Percentiles rank a stretch among this genome's conserved stretches.
Evolutionary conservation across 148 eudicot species (phyloP).

Genomic region (Salicornia ramosissima): DNA sequence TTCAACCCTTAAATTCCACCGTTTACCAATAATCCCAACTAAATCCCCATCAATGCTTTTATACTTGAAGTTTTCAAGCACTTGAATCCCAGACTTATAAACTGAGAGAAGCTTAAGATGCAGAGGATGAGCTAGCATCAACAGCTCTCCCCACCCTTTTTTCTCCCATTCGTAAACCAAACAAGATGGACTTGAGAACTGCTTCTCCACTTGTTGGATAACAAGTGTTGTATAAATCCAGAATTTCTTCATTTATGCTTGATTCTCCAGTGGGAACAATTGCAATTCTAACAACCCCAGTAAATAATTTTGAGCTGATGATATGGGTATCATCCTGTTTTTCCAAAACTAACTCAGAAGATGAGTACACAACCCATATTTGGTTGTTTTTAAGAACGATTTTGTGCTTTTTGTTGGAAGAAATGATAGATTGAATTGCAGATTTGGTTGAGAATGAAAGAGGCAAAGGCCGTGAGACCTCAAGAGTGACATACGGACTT

Average conservation of each 20-base stretch:
- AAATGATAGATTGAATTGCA: background rate
- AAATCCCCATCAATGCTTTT: constrained; percentile 12
- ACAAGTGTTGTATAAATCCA: constrained; percentile 17
- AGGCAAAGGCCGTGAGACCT: background rate
- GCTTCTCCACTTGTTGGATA: constrained; percentile 19
- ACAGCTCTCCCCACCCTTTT: constrained; percentile 19
- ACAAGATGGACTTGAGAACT: constrained; percentile 5
- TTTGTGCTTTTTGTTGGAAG: constrained; percentile 11
- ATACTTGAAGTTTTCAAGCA: constrained; percentile 9
- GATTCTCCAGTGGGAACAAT: background rate
- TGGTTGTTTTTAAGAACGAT: constrained; percentile 14
- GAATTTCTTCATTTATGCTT: constrained; percentile 5
- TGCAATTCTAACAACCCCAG: constrained; percentile 20
- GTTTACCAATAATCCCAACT: constrained; percentile 16
- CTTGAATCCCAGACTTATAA: background rate
- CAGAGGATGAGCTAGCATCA: constrained; percentile 23
- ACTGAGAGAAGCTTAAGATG: constrained; percentile 22
- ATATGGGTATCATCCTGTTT: background rate
- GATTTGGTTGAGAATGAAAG: constrained; percentile 7
- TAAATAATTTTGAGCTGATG: background rate
- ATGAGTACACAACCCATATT: constrained; percentile 21
- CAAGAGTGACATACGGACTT: constrained; percentile 19
- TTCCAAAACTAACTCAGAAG: background rate
- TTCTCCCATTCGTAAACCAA: constrained; percentile 20
- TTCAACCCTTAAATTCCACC: constrained; percentile 12